Percentiles rank a stretch among this genome's conserved stretches.
phyloP scores from a whole-genome alignment of 2,329 filamentous ascomycete species.

The Aspergillus candidus region DNA sequence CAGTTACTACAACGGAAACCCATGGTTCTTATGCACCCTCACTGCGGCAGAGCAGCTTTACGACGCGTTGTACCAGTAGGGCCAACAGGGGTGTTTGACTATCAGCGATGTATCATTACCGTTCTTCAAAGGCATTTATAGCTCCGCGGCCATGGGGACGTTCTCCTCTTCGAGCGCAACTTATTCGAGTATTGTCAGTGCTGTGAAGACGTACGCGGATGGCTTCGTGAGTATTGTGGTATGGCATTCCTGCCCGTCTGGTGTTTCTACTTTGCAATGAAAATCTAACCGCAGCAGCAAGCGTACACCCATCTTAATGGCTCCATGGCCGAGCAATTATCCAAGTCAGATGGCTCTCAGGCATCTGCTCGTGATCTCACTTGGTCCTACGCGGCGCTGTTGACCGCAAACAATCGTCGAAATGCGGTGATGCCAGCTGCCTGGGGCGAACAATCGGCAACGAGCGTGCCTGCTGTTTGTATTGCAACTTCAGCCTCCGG shows the following conservation, averaged over 20 bases:
- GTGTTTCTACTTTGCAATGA: no score
- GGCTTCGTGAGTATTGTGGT: slow-evolving; percentile 46
- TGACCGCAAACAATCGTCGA: slow-evolving; percentile 33
- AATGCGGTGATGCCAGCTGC: slow-evolving; percentile 27
- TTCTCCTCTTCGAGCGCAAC: slow-evolving; percentile 53
- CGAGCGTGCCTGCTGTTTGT: slow-evolving; percentile 27
- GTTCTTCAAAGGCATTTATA: slow-evolving; percentile 65
- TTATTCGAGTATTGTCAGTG: slow-evolving; percentile 52
- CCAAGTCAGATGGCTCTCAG: slow-evolving; percentile 27
- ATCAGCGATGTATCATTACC: slow-evolving; percentile 59
- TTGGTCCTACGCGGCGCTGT: slow-evolving; percentile 41
- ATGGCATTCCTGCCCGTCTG: slow-evolving; percentile 11
- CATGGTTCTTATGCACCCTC: slow-evolving; percentile 70
- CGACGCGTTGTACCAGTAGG: slow-evolving; percentile 67
- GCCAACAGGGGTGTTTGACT: slow-evolving; percentile 55
- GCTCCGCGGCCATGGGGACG: slow-evolving; percentile 55
- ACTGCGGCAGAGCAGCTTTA: slow-evolving; percentile 77
- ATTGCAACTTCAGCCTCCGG: slow-evolving; percentile 26
- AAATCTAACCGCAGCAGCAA: slow-evolving; percentile 13
- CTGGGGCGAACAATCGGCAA: slow-evolving; percentile 30
- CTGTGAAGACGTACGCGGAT: slow-evolving; percentile 60
- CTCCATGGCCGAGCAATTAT: slow-evolving; percentile 38
- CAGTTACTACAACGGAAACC: slow-evolving; percentile 69
- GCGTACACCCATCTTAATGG: slow-evolving; percentile 23
- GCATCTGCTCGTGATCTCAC: slow-evolving; percentile 39